A percentile compares a stretch with the other conserved stretches of the same genome.
Conservation (phyloP, 2,329 filamentous ascomycete genomes). For the Colletotrichum nymphaeae region DNA sequence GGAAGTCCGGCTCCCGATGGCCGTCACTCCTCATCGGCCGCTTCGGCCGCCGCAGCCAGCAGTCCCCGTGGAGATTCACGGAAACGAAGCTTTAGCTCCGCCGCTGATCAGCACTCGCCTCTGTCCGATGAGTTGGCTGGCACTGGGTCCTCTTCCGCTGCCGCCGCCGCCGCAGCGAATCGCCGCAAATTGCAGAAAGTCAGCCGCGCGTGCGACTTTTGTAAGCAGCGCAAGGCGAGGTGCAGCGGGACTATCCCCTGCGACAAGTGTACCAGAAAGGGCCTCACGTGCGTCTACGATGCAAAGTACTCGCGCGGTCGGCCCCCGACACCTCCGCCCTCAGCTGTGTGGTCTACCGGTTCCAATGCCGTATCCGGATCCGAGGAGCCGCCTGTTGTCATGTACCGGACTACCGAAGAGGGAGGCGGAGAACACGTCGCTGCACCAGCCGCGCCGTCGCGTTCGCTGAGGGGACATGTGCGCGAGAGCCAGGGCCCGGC, state of each 20-base stretch:
- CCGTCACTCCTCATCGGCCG: constrained; percentile 15
- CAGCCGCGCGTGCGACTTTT: constrained; percentile 51
- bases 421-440: neutral
- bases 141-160: neutral
- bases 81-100: constrained; percentile 29
- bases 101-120: constrained; percentile 25
- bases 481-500: constrained; percentile 27
- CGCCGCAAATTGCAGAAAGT: constrained; percentile 45
- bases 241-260: constrained; percentile 50
- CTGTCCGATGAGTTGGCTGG: constrained; percentile 22
- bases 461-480: constrained; percentile 4
- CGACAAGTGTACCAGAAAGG: constrained; percentile 44
- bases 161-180: constrained; percentile 4
- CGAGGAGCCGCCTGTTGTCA: constrained; percentile 14
- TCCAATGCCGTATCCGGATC: constrained; percentile 5
- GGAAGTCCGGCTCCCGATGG: constrained; percentile 3
- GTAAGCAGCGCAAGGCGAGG: constrained; percentile 51
- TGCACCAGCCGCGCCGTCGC: neutral
- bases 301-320: constrained; percentile 47
- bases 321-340: constrained; percentile 47
- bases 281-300: constrained; percentile 43
- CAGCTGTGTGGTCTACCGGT: constrained; percentile 13
- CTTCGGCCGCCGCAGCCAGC: neutral
- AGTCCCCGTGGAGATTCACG: constrained; percentile 9
- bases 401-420: constrained; percentile 17